These are phyloP conservation scores for Kazachstania sp. DNA, from an alignment of 1,139 yeast genomes.

Conservation along the genomic window DNA sequence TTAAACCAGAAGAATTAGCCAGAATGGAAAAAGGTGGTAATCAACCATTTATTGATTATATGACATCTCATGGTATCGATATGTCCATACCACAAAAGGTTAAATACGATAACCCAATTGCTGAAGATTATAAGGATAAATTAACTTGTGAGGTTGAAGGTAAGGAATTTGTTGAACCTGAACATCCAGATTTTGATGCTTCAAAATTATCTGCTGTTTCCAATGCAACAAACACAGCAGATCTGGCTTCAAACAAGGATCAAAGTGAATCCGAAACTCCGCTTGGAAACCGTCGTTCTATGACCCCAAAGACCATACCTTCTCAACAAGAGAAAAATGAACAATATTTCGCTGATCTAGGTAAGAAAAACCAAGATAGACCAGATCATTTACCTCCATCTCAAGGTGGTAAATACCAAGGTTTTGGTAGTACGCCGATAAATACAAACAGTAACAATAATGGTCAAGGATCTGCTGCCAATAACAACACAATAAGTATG, in stretches of 20 bases:
- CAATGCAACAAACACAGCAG: neutral
- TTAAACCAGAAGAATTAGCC: slow-evolving; percentile 80
- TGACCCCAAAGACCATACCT: slow-evolving; percentile 33
- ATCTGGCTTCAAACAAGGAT: slow-evolving; percentile 3
- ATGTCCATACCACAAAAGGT: slow-evolving; percentile 51
- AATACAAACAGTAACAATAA: slow-evolving; percentile 8
- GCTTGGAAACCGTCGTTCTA: slow-evolving; percentile 33
- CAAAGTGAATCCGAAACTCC: slow-evolving; percentile 20
- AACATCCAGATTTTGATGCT: slow-evolving; percentile 42
- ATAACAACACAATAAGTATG: slow-evolving; percentile 47
- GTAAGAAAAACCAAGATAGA: slow-evolving; percentile 60
- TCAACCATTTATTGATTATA: slow-evolving; percentile 60
- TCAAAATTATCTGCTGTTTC: slow-evolving; percentile 11
- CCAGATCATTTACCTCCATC: slow-evolving; percentile 83
- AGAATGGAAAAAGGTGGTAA: slow-evolving; percentile 96
- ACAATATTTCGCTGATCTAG: slow-evolving; percentile 71
- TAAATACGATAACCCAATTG: slow-evolving; percentile 82
- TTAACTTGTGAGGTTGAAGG: slow-evolving; percentile 72
- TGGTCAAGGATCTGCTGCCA: neutral
- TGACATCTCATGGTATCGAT: slow-evolving; percentile 68
- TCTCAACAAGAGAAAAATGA: slow-evolving; percentile 58
- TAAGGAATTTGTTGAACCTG: slow-evolving; percentile 56
- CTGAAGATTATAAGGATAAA: slow-evolving; percentile 87
- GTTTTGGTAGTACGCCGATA: slow-evolving; percentile 75
- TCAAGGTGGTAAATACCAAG: slow-evolving; percentile 87